Evolutionary conservation across 116 monocot genomes (phyloP), one percentile per base, ranked within the genome.

Genomic region (Phalaenopsis hybrid): DNA sequence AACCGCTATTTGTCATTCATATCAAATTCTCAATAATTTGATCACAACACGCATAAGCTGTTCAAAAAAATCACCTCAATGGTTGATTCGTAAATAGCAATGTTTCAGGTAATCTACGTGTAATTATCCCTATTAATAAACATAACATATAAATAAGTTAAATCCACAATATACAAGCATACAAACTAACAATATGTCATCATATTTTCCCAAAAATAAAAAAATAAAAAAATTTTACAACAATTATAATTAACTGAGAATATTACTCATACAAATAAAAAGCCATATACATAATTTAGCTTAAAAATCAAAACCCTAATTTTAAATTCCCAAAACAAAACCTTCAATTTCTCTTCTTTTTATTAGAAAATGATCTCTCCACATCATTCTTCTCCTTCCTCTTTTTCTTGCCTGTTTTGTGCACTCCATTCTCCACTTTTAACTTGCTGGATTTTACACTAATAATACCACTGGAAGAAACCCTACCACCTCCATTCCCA

Each of bases 371-470:
- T 1, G 79, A 82, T 52, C 55, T 83, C 8, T 82, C 77, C 0
- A 74, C 75, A 25, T 86, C 82, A 46, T 75, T 80, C n/a, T 80
- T 85, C 48, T 82, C 89, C 72, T 89, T 90, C 81, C 87, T 87
- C 75, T 88, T 92, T 25, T 81, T 81, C 31, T 85, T 84, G 2
- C 21, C 59, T 4, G 76, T 82, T 45, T 81, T 81, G 10, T 79
- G 21, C 46, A 34, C 84, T 51, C 34, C 77, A n/a, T 87, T 90
- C 33, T 85, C 89, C 9, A n/a, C 31, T 55, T 82, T 82, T n/a
- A 78, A 41, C n/a, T 69, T 91, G 6, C 44, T 90, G 10, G 97
- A 91, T 81, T 92, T 89, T 37, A 98, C 81, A 81, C 97, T 98
- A 17, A 98, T n/a, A 43, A 98, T 57, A 23, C 94, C 93, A 72